Evolutionary conservation across 345 rosid genomes (phyloP).

Genomic region (Brassica juncea): DNA sequence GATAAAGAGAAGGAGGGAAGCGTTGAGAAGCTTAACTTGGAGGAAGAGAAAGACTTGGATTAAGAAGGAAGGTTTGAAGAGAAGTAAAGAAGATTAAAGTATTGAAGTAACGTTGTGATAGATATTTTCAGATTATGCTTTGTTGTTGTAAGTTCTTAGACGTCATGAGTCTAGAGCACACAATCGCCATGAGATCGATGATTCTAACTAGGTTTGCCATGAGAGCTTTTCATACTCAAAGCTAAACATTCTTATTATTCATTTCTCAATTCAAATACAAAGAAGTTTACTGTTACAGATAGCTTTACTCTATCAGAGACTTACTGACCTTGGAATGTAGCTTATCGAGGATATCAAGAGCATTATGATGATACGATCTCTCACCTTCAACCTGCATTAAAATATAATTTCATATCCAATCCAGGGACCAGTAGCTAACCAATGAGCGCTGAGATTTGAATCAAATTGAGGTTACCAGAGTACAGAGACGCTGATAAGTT

Average conservation of each 20-base stretch:
- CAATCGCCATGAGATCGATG: background rate
- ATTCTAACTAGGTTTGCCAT: background rate
- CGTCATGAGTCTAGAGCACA: background rate
- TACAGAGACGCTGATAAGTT: slow-evolving; percentile 58
- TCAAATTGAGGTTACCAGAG: background rate
- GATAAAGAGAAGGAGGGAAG: too few species aligned
- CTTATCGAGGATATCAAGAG: slow-evolving; percentile 68
- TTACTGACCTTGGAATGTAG: slow-evolving; percentile 70
- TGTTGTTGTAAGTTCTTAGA: background rate
- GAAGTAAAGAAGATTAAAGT: too few species aligned
- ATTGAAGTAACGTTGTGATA: too few species aligned
- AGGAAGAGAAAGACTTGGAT: too few species aligned
- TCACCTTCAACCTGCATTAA: slow-evolving; percentile 77
- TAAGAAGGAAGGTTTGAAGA: too few species aligned
- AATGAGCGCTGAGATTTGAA: background rate
- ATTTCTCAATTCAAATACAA: too few species aligned
- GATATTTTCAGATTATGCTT: background rate
- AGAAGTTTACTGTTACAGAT: too few species aligned
- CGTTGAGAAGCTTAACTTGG: too few species aligned
- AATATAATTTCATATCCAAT: slow-evolving; percentile 3
- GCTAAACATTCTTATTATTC: background rate
- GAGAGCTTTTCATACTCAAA: background rate
- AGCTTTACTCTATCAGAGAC: background rate
- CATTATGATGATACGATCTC: slow-evolving; percentile 70
- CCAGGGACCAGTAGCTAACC: background rate